Conservation (phyloP, 495 filamentous ascomycete species). For the Penicillium nucicola region DNA sequence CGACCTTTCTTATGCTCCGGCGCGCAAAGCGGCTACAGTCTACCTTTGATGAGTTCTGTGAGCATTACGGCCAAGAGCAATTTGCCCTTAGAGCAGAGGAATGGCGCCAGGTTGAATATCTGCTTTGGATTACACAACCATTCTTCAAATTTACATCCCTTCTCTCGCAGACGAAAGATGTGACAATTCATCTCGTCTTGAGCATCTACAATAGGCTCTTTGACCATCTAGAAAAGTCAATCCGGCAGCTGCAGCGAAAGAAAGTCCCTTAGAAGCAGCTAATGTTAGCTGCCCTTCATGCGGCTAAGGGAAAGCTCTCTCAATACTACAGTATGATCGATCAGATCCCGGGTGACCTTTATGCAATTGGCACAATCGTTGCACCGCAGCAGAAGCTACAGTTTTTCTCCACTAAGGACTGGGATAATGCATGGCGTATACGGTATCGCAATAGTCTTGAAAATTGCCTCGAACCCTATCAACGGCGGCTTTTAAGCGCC, state of each 20-base stretch:
- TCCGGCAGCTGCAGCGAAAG: slow-evolving; percentile 1
- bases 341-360: slow-evolving; percentile 7
- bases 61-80: slow-evolving; percentile 1
- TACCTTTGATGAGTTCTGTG: slow-evolving; percentile 11
- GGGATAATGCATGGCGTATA: not conserved
- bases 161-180: slow-evolving; percentile 13
- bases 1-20: slow-evolving; percentile 14
- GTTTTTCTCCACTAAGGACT: slow-evolving; percentile 16
- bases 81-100: slow-evolving; percentile 8
- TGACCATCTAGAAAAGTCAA: slow-evolving; percentile 3
- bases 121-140: slow-evolving; percentile 6
- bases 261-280: slow-evolving; percentile 6
- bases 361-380: slow-evolving; percentile 21
- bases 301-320: slow-evolving; percentile 5
- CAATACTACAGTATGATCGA: slow-evolving; percentile 16
- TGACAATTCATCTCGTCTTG: slow-evolving; percentile 16
- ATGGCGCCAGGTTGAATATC: slow-evolving; percentile 21
- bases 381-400: slow-evolving; percentile 16
- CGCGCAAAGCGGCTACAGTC: slow-evolving; percentile 11
- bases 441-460: not conserved
- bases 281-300: slow-evolving; percentile 9
- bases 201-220: slow-evolving; percentile 18
- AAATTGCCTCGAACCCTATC: too few species aligned
- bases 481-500: too few species aligned
- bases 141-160: slow-evolving; percentile 11